Evolutionary conservation across 2,329 filamentous ascomycete species (phyloP).

Genomic region (Cryphonectria radicalis): DNA sequence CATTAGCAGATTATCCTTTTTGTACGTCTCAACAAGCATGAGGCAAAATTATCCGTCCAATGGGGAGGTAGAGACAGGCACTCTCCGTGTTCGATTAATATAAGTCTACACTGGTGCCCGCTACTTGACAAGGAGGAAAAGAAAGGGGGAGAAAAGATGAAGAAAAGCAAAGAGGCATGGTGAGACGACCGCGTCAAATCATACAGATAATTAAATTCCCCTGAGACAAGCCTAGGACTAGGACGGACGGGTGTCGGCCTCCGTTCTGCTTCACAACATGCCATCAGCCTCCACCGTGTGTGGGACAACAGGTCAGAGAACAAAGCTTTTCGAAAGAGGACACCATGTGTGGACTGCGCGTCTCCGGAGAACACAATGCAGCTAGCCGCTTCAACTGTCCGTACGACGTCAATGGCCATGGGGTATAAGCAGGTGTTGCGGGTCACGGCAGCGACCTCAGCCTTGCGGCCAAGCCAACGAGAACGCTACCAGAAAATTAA

Average conservation of each 20-base stretch:
- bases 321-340: background rate
- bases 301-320: background rate
- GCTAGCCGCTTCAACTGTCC: background rate
- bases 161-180: background rate
- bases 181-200: background rate
- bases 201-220: background rate
- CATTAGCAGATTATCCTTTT: background rate
- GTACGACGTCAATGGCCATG: background rate
- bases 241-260: background rate
- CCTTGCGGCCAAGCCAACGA: background rate
- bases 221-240: background rate
- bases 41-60: background rate
- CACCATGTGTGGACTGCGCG: background rate
- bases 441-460: background rate
- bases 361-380: background rate
- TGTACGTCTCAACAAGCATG: background rate
- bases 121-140: background rate
- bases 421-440: background rate
- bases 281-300: background rate
- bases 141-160: background rate
- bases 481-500: background rate
- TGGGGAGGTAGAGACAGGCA: background rate
- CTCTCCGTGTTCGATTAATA: background rate
- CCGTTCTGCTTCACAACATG: background rate
- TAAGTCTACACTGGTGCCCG: background rate